Evolutionary conservation across 441 rosid genomes (phyloP).

Genomic region (Populus trichocarpa): DNA sequence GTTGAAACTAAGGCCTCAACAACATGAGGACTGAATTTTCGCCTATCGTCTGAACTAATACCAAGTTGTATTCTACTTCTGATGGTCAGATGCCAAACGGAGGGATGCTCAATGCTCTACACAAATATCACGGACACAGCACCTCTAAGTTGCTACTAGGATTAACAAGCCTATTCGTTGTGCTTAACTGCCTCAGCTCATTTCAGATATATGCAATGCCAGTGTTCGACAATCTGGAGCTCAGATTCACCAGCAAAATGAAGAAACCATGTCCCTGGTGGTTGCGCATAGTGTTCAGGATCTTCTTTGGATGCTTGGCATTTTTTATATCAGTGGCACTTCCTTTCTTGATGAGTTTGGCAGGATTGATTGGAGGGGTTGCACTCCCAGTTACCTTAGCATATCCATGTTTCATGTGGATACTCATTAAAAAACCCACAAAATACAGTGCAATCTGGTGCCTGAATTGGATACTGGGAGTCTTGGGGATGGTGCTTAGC

Average conservation of each 20-base stretch:
- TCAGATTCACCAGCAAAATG: constrained; percentile 39
- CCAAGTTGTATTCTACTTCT: not conserved
- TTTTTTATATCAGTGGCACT: constrained; percentile 47
- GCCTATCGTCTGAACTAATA: not conserved
- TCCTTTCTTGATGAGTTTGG: constrained; percentile 56
- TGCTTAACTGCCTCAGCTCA: constrained; percentile 52
- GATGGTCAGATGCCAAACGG: constrained; percentile 16
- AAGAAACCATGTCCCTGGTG: constrained; percentile 48
- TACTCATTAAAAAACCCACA: constrained; percentile 38
- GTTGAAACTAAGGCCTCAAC: not conserved
- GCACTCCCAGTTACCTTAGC: constrained; percentile 53
- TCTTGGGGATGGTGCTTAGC: constrained; percentile 37
- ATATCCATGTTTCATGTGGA: constrained; percentile 63
- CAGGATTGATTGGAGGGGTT: constrained; percentile 51
- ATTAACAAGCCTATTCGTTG: constrained; percentile 44
- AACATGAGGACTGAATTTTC: not conserved
- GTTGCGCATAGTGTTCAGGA: constrained; percentile 39
- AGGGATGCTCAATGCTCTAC: constrained; percentile 47
- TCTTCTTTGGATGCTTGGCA: constrained; percentile 44
- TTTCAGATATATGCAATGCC: constrained; percentile 70
- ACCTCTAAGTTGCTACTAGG: constrained; percentile 35
- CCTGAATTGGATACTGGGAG: constrained; percentile 40
- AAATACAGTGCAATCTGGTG: constrained; percentile 34
- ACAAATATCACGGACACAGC: constrained; percentile 31
- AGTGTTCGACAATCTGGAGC: constrained; percentile 52